Evolutionary conservation across 306 rosid genomes (phyloP), one percentile per base, ranked within the genome.

Genomic region (Quercus dentata): DNA sequence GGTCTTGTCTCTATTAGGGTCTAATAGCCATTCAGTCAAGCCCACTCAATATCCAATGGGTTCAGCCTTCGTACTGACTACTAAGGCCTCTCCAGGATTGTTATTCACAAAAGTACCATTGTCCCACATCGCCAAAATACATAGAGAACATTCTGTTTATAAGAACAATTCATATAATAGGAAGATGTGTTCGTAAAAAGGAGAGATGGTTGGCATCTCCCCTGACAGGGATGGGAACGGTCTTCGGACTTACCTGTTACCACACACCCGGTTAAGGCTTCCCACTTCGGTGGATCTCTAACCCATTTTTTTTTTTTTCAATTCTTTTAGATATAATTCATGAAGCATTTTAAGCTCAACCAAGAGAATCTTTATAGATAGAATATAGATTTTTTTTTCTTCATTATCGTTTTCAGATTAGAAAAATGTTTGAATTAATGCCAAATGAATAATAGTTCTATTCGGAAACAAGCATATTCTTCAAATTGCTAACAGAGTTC

Each of bases 181-280:
- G 0, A 0, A 1, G 0, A 0, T 0, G 73, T 63, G 74, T 73
- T 79, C 68, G 72, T 51, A 30, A 20, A 52, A 62, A 73, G 83
- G 83, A 79, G 74, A 73, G 78, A 79, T 79, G 83, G 83, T 73
- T 79, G 67, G 83, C 78, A 51, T 51, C 75, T 72, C 62, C 46
- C 75, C 62, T 14, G 9, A 72, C 62, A 51, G 62, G 44, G 62
- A 5, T 49, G 78, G 82, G 78, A 57, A 27, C 59, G 0, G 27
- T 3, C 1, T 20, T 1, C 1, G 9, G 11, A 19, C 65, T 80
- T 62, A 71, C 71, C 70, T 56, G 77, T 72, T 71, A 72, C 31
- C 62, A 2, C 86, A 79, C 80, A 68, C 27, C 35, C 63, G 82
- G 86, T 73, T 72, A 72, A 67, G 82, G 84, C 82, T 52, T n/a